These are phyloP conservation scores for Ogataea nonfermentans DNA, from an alignment of 805 yeast species.

Conservation along the genomic window DNA sequence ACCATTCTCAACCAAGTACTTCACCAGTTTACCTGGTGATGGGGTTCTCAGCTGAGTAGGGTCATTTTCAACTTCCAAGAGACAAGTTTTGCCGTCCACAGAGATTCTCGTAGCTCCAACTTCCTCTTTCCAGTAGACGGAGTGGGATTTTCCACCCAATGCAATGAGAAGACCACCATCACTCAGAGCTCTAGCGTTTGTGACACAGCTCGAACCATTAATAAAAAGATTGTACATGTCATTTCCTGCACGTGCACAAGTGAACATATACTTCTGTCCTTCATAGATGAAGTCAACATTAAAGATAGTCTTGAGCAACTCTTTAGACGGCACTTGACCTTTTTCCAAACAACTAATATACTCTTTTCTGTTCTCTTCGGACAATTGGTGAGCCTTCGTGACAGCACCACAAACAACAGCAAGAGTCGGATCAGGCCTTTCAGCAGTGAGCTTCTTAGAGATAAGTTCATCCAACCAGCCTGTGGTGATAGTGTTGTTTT, in stretches of 20 bases:
- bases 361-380: conserved; percentile 65
- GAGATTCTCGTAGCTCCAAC: conserved; percentile 92
- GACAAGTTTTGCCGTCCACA: conserved; percentile 92
- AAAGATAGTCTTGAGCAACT: conserved; percentile 77
- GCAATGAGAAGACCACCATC: conserved; percentile 93
- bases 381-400: conserved; percentile 84
- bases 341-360: conserved; percentile 79
- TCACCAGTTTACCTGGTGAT: conserved; percentile 96
- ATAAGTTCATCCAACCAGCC: conserved; percentile 99
- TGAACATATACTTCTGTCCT: conserved; percentile 88
- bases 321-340: conserved; percentile 92
- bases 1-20: conserved; percentile 90
- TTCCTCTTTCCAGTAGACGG: conserved; percentile 97
- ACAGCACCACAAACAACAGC: conserved; percentile 98
- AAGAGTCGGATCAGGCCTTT: conserved; percentile 87
- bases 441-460: conserved; percentile 90
- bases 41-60: conserved; percentile 99
- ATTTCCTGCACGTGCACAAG: conserved; percentile 88
- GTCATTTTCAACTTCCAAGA: conserved; percentile 92
- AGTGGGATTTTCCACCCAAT: conserved; percentile 88
- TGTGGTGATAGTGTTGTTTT: conserved; percentile 93
- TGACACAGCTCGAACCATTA: conserved; percentile 88
- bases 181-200: conserved; percentile 82
- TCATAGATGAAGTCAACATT: conserved; percentile 96
- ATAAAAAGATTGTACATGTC: conserved; percentile 86